These are phyloP conservation scores for Trichophyton benhamiae DNA, from an alignment of 2,329 filamentous ascomycete genomes.

Conservation along the genomic window DNA sequence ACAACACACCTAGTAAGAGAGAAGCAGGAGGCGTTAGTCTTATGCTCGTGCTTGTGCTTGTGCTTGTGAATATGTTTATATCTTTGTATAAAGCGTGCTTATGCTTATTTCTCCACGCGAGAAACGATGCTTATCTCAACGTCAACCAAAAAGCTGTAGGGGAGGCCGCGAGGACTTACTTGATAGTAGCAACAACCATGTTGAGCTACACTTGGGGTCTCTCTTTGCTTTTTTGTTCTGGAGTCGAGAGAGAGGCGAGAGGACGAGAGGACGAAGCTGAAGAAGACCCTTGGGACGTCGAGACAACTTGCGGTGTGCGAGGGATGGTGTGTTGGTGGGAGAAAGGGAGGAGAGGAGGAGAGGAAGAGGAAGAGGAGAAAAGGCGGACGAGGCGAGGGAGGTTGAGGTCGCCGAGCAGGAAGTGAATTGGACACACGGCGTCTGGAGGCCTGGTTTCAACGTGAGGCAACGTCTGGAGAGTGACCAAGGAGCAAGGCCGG, in stretches of 20 bases:
- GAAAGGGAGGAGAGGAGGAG: background rate
- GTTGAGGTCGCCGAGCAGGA: background rate
- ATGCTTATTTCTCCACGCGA: background rate
- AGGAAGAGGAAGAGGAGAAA: background rate
- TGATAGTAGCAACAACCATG: slow-evolving; percentile 53
- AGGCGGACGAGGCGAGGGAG: background rate
- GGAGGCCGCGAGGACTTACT: slow-evolving; percentile 35
- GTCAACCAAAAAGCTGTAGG: background rate
- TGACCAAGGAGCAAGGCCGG: background rate
- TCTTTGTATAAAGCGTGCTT: background rate
- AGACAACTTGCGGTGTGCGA: background rate
- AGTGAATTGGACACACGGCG: background rate
- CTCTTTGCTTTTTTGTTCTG: background rate
- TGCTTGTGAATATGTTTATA: no score
- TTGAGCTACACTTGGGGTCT: slow-evolving; percentile 15
- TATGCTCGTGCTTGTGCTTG: no score
- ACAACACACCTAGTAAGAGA: slow-evolving; percentile 68
- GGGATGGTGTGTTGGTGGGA: background rate
- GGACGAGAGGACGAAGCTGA: background rate
- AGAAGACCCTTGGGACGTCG: background rate
- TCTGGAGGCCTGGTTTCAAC: background rate
- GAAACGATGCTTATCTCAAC: background rate
- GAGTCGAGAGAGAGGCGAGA: background rate
- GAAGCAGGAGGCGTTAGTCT: background rate
- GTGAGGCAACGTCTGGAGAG: background rate